Conservation (phyloP, 2,329 filamentous ascomycete genomes). For the Penicillium sp. region DNA sequence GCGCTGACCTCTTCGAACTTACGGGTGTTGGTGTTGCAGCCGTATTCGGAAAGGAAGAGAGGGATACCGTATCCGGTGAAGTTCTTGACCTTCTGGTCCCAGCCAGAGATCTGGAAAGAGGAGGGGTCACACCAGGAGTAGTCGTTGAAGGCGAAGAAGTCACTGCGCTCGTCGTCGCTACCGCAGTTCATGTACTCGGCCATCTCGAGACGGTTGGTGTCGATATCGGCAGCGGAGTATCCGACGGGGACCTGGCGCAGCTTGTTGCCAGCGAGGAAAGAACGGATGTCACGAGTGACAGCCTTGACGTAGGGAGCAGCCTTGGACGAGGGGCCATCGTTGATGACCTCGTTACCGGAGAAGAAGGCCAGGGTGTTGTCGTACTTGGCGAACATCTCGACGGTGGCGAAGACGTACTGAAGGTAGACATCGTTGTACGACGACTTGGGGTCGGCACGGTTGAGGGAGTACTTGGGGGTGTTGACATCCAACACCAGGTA, state of each 20-base stretch:
- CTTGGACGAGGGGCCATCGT: constrained; percentile 60
- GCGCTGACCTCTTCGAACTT: constrained; percentile 73
- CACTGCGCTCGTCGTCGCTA: constrained; percentile 71
- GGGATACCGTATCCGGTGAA: constrained; percentile 82
- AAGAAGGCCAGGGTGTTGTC: constrained; percentile 83
- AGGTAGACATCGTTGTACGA: constrained; percentile 88
- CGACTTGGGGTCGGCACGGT: constrained; percentile 63
- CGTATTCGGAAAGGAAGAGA: constrained; percentile 92
- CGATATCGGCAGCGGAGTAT: constrained; percentile 73
- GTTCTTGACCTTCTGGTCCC: constrained; percentile 82
- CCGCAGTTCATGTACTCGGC: constrained; percentile 94
- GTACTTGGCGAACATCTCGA: constrained; percentile 78
- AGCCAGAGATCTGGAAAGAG: constrained; percentile 69
- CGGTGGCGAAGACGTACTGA: constrained; percentile 78
- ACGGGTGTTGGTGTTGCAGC: constrained; percentile 77
- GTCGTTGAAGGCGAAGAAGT: constrained; percentile 88
- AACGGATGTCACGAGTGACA: constrained; percentile 69
- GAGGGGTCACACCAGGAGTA: constrained; percentile 72
- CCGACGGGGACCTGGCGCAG: constrained; percentile 67
- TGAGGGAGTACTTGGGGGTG: constrained; percentile 83
- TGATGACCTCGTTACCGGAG: constrained; percentile 76
- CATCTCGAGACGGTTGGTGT: constrained; percentile 78
- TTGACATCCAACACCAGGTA: constrained; percentile 91
- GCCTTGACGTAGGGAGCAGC: constrained; percentile 72
- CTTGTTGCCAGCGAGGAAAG: constrained; percentile 59